Conservation (phyloP, 352 stramenopile genomes). For the Elongisporangium undulatum region DNA sequence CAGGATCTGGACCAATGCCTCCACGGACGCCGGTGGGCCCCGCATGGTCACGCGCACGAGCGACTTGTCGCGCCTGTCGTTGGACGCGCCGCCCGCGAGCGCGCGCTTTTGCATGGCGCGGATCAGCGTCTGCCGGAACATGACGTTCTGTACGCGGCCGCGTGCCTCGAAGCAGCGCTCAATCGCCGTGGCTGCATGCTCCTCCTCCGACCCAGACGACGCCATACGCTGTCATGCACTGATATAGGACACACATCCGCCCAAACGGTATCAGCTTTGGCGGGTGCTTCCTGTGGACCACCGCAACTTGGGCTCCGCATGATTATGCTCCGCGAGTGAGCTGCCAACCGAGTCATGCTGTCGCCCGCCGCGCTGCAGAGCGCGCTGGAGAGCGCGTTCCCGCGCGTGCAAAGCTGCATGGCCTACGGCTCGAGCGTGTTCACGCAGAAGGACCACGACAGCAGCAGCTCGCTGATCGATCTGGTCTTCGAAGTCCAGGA, state of each 20-base stretch:
- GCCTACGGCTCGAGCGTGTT: constrained; percentile 85
- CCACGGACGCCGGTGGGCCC: constrained; percentile 29
- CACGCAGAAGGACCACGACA: constrained; percentile 70
- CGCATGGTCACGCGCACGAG: constrained; percentile 62
- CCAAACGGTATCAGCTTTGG: not conserved
- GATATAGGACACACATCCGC: no score
- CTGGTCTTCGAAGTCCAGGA: constrained; percentile 87
- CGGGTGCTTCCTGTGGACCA: not conserved
- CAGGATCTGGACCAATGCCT: constrained; percentile 45
- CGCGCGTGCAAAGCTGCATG: constrained; percentile 72
- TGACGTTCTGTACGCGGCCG: constrained; percentile 76
- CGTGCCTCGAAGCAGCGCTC: constrained; percentile 55
- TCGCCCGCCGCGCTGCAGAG: constrained; percentile 26
- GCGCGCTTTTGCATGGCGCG: constrained; percentile 67
- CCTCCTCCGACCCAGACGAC: constrained; percentile 4
- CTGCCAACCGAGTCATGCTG: no score
- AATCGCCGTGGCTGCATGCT: constrained; percentile 10
- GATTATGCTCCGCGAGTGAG: no score
- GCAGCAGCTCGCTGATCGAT: constrained; percentile 80
- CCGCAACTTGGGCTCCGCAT: not conserved
- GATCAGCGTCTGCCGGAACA: constrained; percentile 82
- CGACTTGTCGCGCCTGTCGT: constrained; percentile 48
- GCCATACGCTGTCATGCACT: no score
- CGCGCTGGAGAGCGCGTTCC: constrained; percentile 63
- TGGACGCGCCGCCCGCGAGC: constrained; percentile 57